phyloP scores from a whole-genome alignment of 2,329 filamentous ascomycete species.

The Zymoseptoria passerinii region DNA sequence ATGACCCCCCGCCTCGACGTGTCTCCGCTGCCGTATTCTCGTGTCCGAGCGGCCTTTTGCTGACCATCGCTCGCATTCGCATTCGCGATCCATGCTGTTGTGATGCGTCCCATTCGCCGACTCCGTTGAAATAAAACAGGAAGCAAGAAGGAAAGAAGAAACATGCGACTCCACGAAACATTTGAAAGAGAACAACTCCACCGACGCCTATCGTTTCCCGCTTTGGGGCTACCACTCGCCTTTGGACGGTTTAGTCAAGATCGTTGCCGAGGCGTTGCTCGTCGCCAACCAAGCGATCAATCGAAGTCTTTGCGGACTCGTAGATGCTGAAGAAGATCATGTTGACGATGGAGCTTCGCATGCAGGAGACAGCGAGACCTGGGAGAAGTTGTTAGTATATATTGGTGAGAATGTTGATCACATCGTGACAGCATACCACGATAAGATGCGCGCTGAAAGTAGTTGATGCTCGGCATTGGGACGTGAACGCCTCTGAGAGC shows the following conservation, averaged over 20 bases:
- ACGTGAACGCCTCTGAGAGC: conserved; percentile 48
- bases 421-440: conserved; percentile 45
- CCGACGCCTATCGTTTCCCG: neutral
- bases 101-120: neutral
- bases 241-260: neutral
- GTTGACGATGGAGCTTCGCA: conserved; percentile 72
- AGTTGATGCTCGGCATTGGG: conserved; percentile 59
- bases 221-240: neutral
- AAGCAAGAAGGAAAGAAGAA: neutral
- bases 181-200: neutral
- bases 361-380: conserved; percentile 70
- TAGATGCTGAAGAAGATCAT: conserved; percentile 86
- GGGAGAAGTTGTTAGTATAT: neutral
- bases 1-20: neutral
- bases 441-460: conserved; percentile 72
- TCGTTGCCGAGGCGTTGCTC: neutral
- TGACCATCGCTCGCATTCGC: neutral
- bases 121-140: neutral
- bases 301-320: conserved; percentile 61
- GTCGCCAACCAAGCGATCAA: neutral
- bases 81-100: neutral
- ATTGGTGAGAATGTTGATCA: neutral
- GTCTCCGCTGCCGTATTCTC: neutral
- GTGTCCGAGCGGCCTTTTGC: neutral
- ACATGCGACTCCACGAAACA: neutral